phyloP scores from a whole-genome alignment of 176 grass and related monocot species.

The Pharus latifolius region DNA sequence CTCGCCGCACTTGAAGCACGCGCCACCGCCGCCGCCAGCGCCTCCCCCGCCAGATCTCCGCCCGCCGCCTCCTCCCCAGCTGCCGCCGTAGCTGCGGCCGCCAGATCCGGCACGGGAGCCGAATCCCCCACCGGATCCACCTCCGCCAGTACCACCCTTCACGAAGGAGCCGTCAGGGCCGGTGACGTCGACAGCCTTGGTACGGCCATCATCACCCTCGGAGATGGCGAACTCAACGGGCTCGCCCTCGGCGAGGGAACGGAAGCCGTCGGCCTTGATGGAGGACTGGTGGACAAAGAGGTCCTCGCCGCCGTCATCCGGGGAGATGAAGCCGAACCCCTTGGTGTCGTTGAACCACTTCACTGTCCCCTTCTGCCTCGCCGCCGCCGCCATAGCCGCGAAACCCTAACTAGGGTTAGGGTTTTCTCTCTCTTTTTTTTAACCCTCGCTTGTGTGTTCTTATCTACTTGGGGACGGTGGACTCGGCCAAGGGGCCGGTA shows the following conservation, averaged over 20 bases:
- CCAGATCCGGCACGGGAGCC: constrained; percentile 7
- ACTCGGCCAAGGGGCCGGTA: background rate
- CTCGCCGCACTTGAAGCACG: constrained; percentile 43
- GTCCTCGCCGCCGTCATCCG: constrained; percentile 74
- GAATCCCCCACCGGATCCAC: background rate
- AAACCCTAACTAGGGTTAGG: constrained; percentile 33
- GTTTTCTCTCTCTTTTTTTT: background rate
- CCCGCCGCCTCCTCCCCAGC: constrained; percentile 28
- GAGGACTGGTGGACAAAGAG: constrained; percentile 92
- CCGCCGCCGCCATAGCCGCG: constrained; percentile 35
- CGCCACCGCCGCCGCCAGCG: background rate
- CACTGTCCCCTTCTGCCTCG: constrained; percentile 48
- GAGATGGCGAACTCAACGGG: constrained; percentile 56
- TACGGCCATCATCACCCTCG: constrained; percentile 60
- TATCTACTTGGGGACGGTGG: constrained; percentile 27
- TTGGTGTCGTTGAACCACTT: constrained; percentile 98
- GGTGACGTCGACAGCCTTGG: constrained; percentile 92
- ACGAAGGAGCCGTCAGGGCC: constrained; percentile 86
- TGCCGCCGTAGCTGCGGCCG: constrained; percentile 22
- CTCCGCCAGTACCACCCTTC: constrained; percentile 25
- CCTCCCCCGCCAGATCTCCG: constrained; percentile 46
- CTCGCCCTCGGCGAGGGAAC: constrained; percentile 76
- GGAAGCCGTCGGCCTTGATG: constrained; percentile 92
- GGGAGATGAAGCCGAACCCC: constrained; percentile 92
- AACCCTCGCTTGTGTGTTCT: background rate